Conservation (phyloP, 1,284 basidiomycete genomes). For the Austroboletus niveus region DNA sequence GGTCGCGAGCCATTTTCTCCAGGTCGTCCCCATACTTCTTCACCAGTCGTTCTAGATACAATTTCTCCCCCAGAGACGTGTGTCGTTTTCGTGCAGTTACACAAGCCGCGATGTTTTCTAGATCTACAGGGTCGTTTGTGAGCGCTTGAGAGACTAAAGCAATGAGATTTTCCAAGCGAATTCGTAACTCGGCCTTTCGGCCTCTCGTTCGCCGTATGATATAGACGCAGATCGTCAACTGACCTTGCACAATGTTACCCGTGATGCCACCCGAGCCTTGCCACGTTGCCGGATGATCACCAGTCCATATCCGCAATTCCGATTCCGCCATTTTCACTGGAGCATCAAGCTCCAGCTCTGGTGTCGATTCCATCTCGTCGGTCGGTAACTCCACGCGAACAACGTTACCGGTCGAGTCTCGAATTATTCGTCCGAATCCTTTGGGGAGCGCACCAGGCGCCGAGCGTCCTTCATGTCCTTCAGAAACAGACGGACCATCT, state of each 20-base stretch:
- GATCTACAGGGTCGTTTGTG: conserved; percentile 32
- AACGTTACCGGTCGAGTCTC: conserved; percentile 82
- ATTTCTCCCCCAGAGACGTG: conserved; percentile 67
- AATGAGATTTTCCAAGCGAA: neutral
- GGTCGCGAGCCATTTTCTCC: conserved; percentile 77
- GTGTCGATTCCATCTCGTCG: conserved; percentile 40
- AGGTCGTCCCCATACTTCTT: conserved; percentile 73
- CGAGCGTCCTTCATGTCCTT: neutral
- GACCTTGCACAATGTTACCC: conserved; percentile 35
- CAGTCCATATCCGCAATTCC: conserved; percentile 22
- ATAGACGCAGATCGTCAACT: conserved; percentile 17
- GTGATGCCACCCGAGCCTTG: neutral
- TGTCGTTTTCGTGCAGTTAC: conserved; percentile 55
- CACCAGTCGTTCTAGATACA: conserved; percentile 70
- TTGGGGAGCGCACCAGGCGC: conserved; percentile 44
- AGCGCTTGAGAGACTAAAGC: conserved; percentile 3
- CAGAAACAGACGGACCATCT: neutral
- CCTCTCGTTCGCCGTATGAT: neutral
- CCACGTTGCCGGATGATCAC: conserved; percentile 5
- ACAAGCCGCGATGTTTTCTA: conserved; percentile 46
- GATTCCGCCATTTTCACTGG: conserved; percentile 9
- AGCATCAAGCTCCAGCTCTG: conserved; percentile 32
- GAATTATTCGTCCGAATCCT: conserved; percentile 82
- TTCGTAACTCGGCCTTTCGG: neutral
- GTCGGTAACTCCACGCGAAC: conserved; percentile 73